These are phyloP conservation scores for Luzula sylvatica DNA, from an alignment of 176 grass and related monocot genomes.

Conservation along the genomic window DNA sequence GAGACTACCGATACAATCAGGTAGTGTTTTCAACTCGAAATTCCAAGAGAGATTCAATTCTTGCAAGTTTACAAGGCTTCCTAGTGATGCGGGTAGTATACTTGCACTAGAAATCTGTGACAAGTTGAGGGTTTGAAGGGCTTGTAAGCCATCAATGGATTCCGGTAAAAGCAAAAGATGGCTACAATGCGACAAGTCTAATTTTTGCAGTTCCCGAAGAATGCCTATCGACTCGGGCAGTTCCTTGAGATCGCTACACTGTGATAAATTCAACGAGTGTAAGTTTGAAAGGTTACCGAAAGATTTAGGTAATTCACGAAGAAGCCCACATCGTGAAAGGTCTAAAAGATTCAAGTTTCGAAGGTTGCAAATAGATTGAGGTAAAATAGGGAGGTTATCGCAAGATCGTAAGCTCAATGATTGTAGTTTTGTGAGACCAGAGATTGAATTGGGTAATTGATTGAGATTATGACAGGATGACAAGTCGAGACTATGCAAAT, in stretches of 20 bases:
- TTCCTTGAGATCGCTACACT: constrained; percentile 31
- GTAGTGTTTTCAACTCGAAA: constrained; percentile 29
- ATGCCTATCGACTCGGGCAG: constrained; percentile 32
- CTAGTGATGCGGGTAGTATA: constrained; percentile 23
- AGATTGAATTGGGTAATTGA: constrained; percentile 31
- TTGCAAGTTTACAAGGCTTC: constrained; percentile 29
- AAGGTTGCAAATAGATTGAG: constrained; percentile 37
- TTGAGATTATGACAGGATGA: constrained; percentile 31
- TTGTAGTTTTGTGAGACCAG: constrained; percentile 24
- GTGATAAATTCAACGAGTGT: constrained; percentile 39
- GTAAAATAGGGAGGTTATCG: constrained; percentile 23
- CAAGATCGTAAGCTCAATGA: constrained; percentile 30
- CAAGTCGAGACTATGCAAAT: constrained; percentile 34
- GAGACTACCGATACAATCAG: constrained; percentile 39
- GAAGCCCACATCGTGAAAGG: constrained; percentile 37
- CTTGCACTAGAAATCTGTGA: constrained; percentile 26
- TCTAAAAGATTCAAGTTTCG: constrained; percentile 33
- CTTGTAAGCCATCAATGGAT: constrained; percentile 31
- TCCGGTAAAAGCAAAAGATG: constrained; percentile 22
- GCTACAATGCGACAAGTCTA: constrained; percentile 48
- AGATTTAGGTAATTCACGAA: constrained; percentile 29
- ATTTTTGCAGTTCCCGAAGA: constrained; percentile 29
- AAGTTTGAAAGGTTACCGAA: constrained; percentile 42
- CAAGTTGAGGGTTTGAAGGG: constrained; percentile 32
- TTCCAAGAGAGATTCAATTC: constrained; percentile 52